These are phyloP conservation scores for Chaetomiaceae sp. DNA, from an alignment of 2,329 filamentous ascomycete species.

Conservation along the genomic window DNA sequence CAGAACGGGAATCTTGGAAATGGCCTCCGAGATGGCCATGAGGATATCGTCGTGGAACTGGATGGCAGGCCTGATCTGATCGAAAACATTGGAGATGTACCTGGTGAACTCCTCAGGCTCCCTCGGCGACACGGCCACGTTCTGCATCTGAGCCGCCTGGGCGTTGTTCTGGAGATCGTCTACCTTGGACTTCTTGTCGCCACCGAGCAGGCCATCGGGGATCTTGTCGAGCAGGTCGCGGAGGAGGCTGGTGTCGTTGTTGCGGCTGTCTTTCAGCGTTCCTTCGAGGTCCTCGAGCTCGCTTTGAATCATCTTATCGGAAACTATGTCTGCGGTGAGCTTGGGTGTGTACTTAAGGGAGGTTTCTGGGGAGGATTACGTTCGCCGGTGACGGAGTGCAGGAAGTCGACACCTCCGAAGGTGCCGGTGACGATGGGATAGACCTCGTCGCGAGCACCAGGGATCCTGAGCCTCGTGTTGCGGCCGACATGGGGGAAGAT, in stretches of 20 bases:
- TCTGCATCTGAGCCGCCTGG: slow-evolving; percentile 67
- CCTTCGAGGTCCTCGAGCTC: slow-evolving; percentile 85
- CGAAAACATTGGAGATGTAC: slow-evolving; percentile 68
- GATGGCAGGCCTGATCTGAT: slow-evolving; percentile 82
- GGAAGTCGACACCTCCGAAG: slow-evolving; percentile 90
- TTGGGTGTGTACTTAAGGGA: neutral
- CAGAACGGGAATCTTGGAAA: slow-evolving; percentile 80
- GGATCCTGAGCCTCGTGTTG: slow-evolving; percentile 63
- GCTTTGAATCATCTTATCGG: slow-evolving; percentile 85
- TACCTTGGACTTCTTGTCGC: slow-evolving; percentile 68
- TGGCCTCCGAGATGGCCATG: slow-evolving; percentile 68
- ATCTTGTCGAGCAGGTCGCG: slow-evolving; percentile 77
- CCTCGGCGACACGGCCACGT: slow-evolving; percentile 67
- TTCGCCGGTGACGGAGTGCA: slow-evolving; percentile 77
- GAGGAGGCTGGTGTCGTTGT: slow-evolving; percentile 66
- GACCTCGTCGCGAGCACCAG: slow-evolving; percentile 60
- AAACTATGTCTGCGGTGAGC: slow-evolving; percentile 47
- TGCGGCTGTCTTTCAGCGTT: slow-evolving; percentile 62
- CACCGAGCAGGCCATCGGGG: slow-evolving; percentile 73
- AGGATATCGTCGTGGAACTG: slow-evolving; percentile 88
- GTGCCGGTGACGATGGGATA: slow-evolving; percentile 87
- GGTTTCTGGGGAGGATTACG: slow-evolving; percentile 31
- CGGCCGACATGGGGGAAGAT: slow-evolving; percentile 85
- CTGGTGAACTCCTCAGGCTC: slow-evolving; percentile 78
- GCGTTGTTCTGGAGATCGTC: slow-evolving; percentile 76